Evolutionary conservation across 345 rosid species (phyloP).

Genomic region (Aquilaria sinensis): DNA sequence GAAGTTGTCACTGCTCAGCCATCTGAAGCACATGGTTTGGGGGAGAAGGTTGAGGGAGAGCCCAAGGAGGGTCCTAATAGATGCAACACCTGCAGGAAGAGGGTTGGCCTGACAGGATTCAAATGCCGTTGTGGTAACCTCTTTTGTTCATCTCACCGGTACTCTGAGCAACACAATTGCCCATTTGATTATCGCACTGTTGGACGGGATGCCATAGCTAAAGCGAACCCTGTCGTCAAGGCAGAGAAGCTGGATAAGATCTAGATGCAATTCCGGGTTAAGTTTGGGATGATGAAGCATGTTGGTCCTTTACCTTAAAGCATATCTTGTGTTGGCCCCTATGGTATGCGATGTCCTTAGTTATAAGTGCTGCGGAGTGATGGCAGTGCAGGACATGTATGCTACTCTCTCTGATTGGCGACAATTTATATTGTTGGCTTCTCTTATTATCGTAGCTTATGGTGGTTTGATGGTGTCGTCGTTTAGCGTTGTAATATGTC

Average conservation of each 20-base stretch:
- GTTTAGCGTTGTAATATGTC: conserved; percentile 25
- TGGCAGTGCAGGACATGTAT: conserved; percentile 24
- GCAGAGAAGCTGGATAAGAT: conserved; percentile 67
- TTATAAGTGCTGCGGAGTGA: conserved; percentile 24
- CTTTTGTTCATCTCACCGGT: conserved; percentile 64
- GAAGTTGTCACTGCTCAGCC: conserved; percentile 28
- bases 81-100: conserved; percentile 48
- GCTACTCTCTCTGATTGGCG: conserved; percentile 29
- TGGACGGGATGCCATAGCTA: conserved; percentile 51
- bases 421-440: conserved; percentile 31
- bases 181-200: conserved; percentile 53
- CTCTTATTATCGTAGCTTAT: conserved; percentile 29
- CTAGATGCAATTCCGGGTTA: conserved; percentile 15
- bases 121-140: conserved; percentile 55
- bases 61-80: conserved; percentile 66
- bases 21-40: conserved; percentile 20
- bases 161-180: conserved; percentile 68
- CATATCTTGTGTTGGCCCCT: conserved; percentile 23
- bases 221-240: conserved; percentile 54
- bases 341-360: conserved; percentile 28
- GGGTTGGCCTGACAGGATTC: conserved; percentile 64
- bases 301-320: conserved; percentile 1
- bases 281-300: conserved; percentile 10
- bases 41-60: conserved; percentile 33
- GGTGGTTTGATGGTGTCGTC: conserved; percentile 35